Evolutionary conservation across 2,329 filamentous ascomycete species (phyloP).

Genomic region (Sporothrix mexicana): DNA sequence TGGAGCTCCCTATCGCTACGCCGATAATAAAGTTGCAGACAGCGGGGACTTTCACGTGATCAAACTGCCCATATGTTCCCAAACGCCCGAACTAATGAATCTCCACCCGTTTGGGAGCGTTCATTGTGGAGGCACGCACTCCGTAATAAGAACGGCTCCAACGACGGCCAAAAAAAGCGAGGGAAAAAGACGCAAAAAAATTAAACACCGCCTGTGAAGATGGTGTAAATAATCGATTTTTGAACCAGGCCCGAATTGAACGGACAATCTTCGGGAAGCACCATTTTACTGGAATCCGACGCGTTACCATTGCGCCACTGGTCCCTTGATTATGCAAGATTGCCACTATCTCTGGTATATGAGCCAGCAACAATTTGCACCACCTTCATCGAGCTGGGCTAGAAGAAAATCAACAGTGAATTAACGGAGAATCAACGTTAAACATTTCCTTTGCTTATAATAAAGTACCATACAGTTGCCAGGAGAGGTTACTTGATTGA

Average conservation of each 20-base stretch:
- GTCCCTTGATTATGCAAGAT: constrained; percentile 12
- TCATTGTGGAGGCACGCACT: constrained; percentile 10
- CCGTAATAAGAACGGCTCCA: background rate
- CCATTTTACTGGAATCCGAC: constrained; percentile 36
- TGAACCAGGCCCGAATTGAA: constrained; percentile 37
- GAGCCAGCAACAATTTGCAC: background rate
- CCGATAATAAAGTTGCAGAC: background rate
- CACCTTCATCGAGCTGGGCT: background rate
- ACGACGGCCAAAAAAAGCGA: background rate
- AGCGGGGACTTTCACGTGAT: background rate
- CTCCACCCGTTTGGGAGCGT: background rate
- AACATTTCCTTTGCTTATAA: too few species aligned
- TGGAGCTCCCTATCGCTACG: constrained; percentile 1
- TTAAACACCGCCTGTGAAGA: background rate
- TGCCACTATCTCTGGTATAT: constrained; percentile 2
- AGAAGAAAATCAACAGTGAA: too few species aligned
- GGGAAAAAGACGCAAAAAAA: constrained; percentile 8
- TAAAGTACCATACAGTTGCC: too few species aligned
- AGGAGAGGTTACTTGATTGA: too few species aligned
- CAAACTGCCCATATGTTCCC: background rate
- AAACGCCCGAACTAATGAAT: background rate
- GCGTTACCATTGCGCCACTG: constrained; percentile 37
- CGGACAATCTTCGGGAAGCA: constrained; percentile 35
- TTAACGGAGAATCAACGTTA: too few species aligned
- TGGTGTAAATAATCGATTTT: background rate